A percentile compares a stretch with the other conserved stretches of the same genome.
These are phyloP conservation scores for Cupressus sempervirens DNA, from an alignment of 75 land plant species.

Conservation along the genomic window DNA sequence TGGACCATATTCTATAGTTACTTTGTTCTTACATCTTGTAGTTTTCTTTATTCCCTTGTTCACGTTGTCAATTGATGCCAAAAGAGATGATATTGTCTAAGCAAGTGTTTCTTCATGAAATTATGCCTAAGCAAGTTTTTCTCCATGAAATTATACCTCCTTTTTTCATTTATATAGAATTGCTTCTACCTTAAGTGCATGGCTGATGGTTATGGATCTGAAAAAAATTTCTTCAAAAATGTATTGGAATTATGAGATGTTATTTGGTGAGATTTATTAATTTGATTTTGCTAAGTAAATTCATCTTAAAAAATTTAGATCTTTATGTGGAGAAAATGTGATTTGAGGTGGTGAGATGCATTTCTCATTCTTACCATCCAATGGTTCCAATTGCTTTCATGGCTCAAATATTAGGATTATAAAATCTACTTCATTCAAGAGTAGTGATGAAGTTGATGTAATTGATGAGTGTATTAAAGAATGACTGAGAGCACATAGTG, in stretches of 20 bases:
- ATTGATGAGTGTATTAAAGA: conserved; percentile 90
- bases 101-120: conserved; percentile 73
- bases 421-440: conserved; percentile 7
- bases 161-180: conserved; percentile 82
- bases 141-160: conserved; percentile 72
- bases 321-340: conserved; percentile 92
- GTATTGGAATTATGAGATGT: neutral
- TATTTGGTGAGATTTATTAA: neutral
- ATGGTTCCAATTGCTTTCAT: conserved; percentile 71
- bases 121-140: too few relatives aligned
- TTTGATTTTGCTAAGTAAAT: neutral
- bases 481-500: conserved; percentile 93
- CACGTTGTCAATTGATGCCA: conserved; percentile 75
- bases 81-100: conserved; percentile 66
- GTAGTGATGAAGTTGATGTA: conserved; percentile 33
- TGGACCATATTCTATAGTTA: neutral
- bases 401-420: conserved; percentile 61
- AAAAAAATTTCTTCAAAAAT: neutral
- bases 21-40: neutral
- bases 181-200: conserved; percentile 84
- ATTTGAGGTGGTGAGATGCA: conserved; percentile 80
- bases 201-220: conserved; percentile 68
- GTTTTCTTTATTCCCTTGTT: conserved; percentile 6
- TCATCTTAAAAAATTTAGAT: conserved; percentile 42
- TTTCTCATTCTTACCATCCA: conserved; percentile 93